These are phyloP conservation scores for Cytospora chrysosperma DNA, from an alignment of 2,329 filamentous ascomycete genomes.

Conservation along the genomic window DNA sequence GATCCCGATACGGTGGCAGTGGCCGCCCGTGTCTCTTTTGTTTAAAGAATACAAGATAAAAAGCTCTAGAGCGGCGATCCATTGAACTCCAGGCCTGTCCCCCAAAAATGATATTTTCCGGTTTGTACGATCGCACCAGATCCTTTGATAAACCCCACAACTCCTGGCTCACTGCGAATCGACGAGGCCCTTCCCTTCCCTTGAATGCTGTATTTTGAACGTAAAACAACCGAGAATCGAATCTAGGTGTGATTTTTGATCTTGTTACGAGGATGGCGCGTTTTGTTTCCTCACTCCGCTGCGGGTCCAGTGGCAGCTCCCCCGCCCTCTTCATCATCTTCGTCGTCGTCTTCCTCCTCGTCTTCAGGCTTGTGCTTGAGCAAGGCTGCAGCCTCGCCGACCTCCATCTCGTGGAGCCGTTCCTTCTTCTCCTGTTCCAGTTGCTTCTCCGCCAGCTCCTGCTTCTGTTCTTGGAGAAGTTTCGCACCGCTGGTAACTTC, in stretches of 20 bases:
- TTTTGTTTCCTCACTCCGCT: constrained; percentile 15
- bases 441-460: constrained; percentile 36
- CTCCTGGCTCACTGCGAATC: constrained; percentile 13
- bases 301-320: constrained; percentile 14
- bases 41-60: background rate
- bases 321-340: constrained; percentile 20
- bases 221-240: background rate
- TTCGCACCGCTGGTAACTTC: constrained; percentile 41
- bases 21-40: background rate
- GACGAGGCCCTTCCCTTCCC: background rate
- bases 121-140: constrained; percentile 10
- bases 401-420: constrained; percentile 59
- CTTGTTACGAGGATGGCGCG: background rate
- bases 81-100: constrained; percentile 1
- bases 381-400: constrained; percentile 56
- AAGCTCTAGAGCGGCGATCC: constrained; percentile 5
- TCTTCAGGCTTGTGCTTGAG: constrained; percentile 29
- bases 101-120: background rate
- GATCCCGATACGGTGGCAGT: background rate
- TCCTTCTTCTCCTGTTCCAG: constrained; percentile 48
- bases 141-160: constrained; percentile 6
- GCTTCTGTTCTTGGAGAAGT: constrained; percentile 43
- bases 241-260: background rate
- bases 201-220: background rate
- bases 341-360: constrained; percentile 30